Evolutionary conservation across 805 yeast genomes (phyloP).

Genomic region (Saccharomycopsis vini): DNA sequence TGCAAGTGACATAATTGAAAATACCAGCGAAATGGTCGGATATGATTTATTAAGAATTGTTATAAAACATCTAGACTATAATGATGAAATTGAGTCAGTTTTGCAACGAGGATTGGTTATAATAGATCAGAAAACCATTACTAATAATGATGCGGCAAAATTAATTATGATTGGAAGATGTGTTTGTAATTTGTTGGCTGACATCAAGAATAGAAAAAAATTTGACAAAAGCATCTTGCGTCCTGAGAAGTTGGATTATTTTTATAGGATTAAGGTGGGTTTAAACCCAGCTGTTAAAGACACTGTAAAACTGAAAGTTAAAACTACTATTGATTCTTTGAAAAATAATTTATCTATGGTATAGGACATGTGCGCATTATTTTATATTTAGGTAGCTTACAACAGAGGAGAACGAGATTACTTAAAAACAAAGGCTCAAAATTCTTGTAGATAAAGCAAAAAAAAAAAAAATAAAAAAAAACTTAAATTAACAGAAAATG

Average conservation of each 20-base stretch:
- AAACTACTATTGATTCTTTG: slow-evolving; percentile 12
- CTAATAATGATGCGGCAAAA: slow-evolving; percentile 12
- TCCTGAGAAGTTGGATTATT: slow-evolving; percentile 6
- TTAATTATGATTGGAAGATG: slow-evolving; percentile 17
- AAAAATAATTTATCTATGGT: slow-evolving; percentile 13
- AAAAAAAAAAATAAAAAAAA: background rate
- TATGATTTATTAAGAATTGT: slow-evolving; percentile 17
- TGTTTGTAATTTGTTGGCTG: slow-evolving; percentile 15
- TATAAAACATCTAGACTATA: slow-evolving; percentile 7
- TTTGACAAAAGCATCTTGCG: slow-evolving; percentile 2
- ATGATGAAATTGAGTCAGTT: slow-evolving; percentile 3
- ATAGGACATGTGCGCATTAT: too few species aligned
- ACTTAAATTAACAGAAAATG: background rate
- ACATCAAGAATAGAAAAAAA: background rate
- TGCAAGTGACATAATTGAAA: slow-evolving; percentile 1
- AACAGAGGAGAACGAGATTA: too few species aligned
- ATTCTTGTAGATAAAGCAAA: background rate
- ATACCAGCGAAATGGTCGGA: slow-evolving; percentile 13
- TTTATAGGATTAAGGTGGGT: slow-evolving; percentile 7
- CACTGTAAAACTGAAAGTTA: slow-evolving; percentile 16
- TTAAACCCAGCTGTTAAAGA: slow-evolving; percentile 10
- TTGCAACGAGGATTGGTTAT: slow-evolving; percentile 9
- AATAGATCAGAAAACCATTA: background rate
- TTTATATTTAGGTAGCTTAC: background rate
- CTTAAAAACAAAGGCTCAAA: background rate